Evolutionary conservation across 2,329 filamentous ascomycete species (phyloP).

Genomic region (Ophiognomonia clavigignenti-juglandacearum): DNA sequence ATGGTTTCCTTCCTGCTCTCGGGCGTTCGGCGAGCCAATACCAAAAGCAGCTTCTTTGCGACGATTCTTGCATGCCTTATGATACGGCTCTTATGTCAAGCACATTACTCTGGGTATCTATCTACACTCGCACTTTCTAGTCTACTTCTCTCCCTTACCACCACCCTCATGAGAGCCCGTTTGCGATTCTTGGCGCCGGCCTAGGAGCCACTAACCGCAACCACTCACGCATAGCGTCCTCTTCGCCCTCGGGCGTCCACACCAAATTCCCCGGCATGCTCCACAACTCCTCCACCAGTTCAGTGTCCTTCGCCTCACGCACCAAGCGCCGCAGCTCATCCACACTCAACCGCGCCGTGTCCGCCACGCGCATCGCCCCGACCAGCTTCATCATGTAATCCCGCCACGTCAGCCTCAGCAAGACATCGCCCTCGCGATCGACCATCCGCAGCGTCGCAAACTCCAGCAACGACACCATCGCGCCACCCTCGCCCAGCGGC

Average conservation of each 20-base stretch:
- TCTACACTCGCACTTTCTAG: background rate
- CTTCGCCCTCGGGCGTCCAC: slow-evolving; percentile 46
- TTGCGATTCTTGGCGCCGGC: slow-evolving; percentile 19
- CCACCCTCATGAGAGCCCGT: slow-evolving; percentile 7
- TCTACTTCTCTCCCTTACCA: background rate
- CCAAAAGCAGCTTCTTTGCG: background rate
- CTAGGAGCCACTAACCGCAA: slow-evolving; percentile 34
- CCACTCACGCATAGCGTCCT: slow-evolving; percentile 41
- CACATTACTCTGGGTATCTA: too few species aligned
- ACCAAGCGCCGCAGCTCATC: slow-evolving; percentile 33
- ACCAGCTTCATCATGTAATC: slow-evolving; percentile 50
- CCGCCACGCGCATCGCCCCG: slow-evolving; percentile 40
- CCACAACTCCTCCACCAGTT: slow-evolving; percentile 33
- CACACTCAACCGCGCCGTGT: slow-evolving; percentile 25
- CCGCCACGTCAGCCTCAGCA: slow-evolving; percentile 47
- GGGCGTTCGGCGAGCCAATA: background rate
- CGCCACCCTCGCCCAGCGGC: slow-evolving; percentile 23
- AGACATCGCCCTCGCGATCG: slow-evolving; percentile 36
- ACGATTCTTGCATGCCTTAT: too few species aligned
- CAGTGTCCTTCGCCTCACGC: slow-evolving; percentile 35
- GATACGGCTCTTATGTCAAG: too few species aligned
- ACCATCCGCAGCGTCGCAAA: slow-evolving; percentile 50
- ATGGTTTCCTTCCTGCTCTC: background rate
- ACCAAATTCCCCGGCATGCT: slow-evolving; percentile 34
- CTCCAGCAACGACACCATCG: slow-evolving; percentile 34